Conservation (phyloP, 2,329 filamentous ascomycete species). For the Eutypella sp. region DNA sequence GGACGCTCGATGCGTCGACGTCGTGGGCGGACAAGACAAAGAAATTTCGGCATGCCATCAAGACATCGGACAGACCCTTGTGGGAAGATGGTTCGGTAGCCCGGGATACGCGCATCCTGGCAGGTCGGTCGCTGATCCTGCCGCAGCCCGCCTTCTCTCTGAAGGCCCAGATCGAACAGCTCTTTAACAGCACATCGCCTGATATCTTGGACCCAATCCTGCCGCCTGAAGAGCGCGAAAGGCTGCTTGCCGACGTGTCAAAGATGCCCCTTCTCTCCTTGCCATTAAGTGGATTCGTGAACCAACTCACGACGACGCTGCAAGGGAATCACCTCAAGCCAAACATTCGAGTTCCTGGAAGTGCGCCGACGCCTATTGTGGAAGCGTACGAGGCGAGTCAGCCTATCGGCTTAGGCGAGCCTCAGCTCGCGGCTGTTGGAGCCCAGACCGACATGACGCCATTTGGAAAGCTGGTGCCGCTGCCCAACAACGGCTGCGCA, state of each 20-base stretch:
- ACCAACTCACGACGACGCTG: slow-evolving; percentile 26
- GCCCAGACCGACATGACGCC: slow-evolving; percentile 30
- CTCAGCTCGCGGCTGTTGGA: slow-evolving; percentile 18
- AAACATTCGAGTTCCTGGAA: slow-evolving; percentile 10
- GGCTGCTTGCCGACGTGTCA: slow-evolving; percentile 12
- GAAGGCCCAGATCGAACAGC: slow-evolving; percentile 26
- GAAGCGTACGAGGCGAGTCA: slow-evolving; percentile 10
- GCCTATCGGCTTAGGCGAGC: slow-evolving; percentile 12
- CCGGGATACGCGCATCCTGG: slow-evolving; percentile 22
- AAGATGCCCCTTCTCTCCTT: slow-evolving; percentile 18
- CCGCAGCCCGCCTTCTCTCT: slow-evolving; percentile 35
- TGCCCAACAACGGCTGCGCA: slow-evolving; percentile 11
- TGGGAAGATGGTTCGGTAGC: slow-evolving; percentile 4
- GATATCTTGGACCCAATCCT: slow-evolving; percentile 14
- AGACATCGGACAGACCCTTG: too few species aligned
- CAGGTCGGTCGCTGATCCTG: slow-evolving; percentile 33
- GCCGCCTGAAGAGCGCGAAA: slow-evolving; percentile 3
- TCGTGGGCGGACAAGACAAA: slow-evolving; percentile 9
- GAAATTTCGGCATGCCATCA: too few species aligned
- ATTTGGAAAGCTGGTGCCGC: slow-evolving; percentile 25
- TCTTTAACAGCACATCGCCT: slow-evolving; percentile 25
- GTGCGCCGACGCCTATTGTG: slow-evolving; percentile 6
- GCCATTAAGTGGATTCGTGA: slow-evolving; percentile 24
- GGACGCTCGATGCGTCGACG: slow-evolving; percentile 19
- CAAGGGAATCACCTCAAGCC: slow-evolving; percentile 38